Conservation (phyloP, 2,329 filamentous ascomycete species). For the Ceratocystis harringtonii region DNA sequence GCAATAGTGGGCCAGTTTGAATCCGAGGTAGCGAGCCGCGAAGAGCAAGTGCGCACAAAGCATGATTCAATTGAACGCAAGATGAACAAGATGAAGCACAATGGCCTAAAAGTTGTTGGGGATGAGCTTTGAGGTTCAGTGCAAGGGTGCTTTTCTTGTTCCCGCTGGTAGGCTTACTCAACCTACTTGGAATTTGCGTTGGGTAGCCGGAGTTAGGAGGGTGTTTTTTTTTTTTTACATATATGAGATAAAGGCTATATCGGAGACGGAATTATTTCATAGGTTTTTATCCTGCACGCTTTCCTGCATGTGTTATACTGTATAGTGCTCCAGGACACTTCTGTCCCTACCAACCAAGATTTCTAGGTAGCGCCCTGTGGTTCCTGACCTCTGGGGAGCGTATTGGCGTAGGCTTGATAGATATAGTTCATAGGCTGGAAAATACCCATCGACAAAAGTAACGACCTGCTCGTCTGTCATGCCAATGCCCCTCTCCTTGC, state of each 20-base stretch:
- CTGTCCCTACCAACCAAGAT: constrained; percentile 47
- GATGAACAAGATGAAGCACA: constrained; percentile 39
- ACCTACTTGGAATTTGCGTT: not conserved
- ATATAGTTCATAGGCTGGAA: constrained; percentile 56
- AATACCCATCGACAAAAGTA: constrained; percentile 56
- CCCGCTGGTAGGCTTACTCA: not conserved
- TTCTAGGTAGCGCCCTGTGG: constrained; percentile 41
- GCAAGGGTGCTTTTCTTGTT: not conserved
- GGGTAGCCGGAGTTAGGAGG: not conserved
- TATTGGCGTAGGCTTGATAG: not conserved
- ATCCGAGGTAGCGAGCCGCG: constrained; percentile 38
- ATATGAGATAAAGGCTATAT: not conserved
- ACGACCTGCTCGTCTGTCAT: constrained; percentile 74
- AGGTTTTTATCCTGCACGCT: not conserved
- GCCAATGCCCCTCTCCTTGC: constrained; percentile 50
- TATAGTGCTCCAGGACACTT: constrained; percentile 32
- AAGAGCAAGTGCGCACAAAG: constrained; percentile 38
- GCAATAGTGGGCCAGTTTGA: constrained; percentile 37
- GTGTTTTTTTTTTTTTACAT: constrained; percentile 3
- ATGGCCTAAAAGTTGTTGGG: constrained; percentile 40
- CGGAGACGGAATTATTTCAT: not conserved
- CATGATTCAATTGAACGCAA: constrained; percentile 41
- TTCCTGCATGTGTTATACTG: not conserved
- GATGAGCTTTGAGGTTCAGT: constrained; percentile 12
- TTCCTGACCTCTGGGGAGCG: constrained; percentile 21